phyloP scores from a whole-genome alignment of 1,284 basidiomycete genomes.

The Caloboletus firmus region DNA sequence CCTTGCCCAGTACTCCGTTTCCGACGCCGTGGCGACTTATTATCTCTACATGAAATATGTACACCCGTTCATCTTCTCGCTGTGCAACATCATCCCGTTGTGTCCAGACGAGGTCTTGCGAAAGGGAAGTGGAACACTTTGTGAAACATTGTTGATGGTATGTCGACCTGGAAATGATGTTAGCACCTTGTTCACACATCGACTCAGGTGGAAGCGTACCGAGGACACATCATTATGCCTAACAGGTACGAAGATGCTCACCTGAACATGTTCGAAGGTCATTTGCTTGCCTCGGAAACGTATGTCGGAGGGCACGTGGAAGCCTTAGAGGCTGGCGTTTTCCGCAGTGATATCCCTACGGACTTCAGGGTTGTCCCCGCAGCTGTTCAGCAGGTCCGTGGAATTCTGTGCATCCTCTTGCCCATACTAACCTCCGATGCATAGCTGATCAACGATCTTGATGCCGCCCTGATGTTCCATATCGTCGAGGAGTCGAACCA shows the following conservation, averaged over 20 bases:
- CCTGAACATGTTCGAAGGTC: conserved; percentile 93
- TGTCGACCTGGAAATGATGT: conserved; percentile 23
- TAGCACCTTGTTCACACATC: conserved; percentile 3
- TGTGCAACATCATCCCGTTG: conserved; percentile 99
- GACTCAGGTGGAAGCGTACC: conserved; percentile 89
- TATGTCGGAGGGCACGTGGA: conserved; percentile 99
- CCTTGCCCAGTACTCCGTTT: conserved; percentile 97
- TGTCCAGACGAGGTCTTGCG: conserved; percentile 95
- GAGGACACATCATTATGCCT: conserved; percentile 94
- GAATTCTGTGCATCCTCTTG: neutral
- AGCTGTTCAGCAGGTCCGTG: conserved; percentile 78
- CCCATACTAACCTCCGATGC: neutral
- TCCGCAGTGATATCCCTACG: conserved; percentile 92
- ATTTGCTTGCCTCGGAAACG: conserved; percentile 94
- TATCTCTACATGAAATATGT: conserved; percentile 99
- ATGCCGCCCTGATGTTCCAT: conserved; percentile 88
- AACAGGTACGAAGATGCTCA: conserved; percentile 95
- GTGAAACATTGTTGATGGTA: conserved; percentile 98
- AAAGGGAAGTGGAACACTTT: conserved; percentile 95
- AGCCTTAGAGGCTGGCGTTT: conserved; percentile 97
- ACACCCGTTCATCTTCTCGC: conserved; percentile 98
- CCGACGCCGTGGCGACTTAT: conserved; percentile 99
- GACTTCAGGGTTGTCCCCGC: conserved; percentile 94
- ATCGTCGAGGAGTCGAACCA: conserved; percentile 87
- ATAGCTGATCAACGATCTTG: conserved; percentile 92